Base-by-base conservation (phyloP, 768 basidiomycete species). In the Chalciporus chontae region DNA sequence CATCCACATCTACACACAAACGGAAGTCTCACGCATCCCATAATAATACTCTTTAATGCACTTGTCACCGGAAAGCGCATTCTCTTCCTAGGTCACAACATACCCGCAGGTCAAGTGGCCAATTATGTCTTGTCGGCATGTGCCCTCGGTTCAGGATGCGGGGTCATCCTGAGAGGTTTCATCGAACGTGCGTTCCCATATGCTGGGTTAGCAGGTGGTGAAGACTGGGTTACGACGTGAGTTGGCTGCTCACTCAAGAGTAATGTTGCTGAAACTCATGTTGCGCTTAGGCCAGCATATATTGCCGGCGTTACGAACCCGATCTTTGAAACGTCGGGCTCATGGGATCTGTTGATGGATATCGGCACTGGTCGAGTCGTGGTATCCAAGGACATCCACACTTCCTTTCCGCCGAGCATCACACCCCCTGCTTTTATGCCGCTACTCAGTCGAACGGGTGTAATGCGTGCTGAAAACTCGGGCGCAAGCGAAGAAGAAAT, bases 291-390 rank as follows among this genome's bases (percentile, higher is more conserved):
- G 34, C 85, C 89, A 4, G 95, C 91, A 11, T 99, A 86, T 63
- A 94, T 99, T 45, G 96, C 94, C 9, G 96, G 96, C 1, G 95
- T 98, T 3, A 94, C 91, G 1, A 99, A 99, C 61, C 96, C 94
- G 2, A 93, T 97, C 40, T 97, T 97, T 69, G 92, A 95, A 61
- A 75, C 86, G 1, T 80, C 87, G 0, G 82, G 85, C 0, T 77
- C 81, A 11, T 99, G 96, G 96, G 96, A 99, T 67, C 73, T 99
- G 8, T 74, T 97, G 36, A 89, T 95, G 66, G 93, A 98, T 63
- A 84, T 97, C 53, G 87, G 90, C 42, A 81, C 84, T 0, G 91
- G 91, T 9, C 84, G 81, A 32, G 90, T 99, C 50, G 84, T 84
- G 3, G 85, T 98, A 13, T 84, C 90, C 34, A 94, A 85, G 65